phyloP scores from a whole-genome alignment of 768 basidiomycete species.

The Termitomyces sp. region DNA sequence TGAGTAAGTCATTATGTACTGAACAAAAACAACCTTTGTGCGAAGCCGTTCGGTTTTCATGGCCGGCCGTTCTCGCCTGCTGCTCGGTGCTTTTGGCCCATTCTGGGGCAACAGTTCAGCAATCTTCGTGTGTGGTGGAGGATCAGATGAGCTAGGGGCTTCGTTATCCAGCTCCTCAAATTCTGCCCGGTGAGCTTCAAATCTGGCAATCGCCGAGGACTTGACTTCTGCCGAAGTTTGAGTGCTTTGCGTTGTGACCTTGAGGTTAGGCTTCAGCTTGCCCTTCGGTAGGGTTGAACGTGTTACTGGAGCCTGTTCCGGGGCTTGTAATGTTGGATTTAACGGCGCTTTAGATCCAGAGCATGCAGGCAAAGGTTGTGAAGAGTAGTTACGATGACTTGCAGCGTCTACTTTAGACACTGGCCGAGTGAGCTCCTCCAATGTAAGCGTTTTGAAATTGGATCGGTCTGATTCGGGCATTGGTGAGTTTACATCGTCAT shows the following conservation, averaged over 20 bases:
- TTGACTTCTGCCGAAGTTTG: slow-evolving; percentile 19
- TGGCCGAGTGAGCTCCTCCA: slow-evolving; percentile 32
- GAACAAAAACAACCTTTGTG: slow-evolving; percentile 9
- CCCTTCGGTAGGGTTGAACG: slow-evolving; percentile 1
- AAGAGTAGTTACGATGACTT: background rate
- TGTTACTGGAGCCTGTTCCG: background rate
- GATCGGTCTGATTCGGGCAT: slow-evolving; percentile 29
- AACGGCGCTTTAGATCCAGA: slow-evolving; percentile 1
- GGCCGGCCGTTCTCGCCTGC: background rate
- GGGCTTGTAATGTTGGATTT: slow-evolving; percentile 10
- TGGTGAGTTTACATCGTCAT: slow-evolving; percentile 29
- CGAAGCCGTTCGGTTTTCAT: slow-evolving; percentile 16
- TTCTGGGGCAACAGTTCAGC: background rate
- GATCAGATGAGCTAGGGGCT: slow-evolving; percentile 1
- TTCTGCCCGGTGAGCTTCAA: slow-evolving; percentile 24
- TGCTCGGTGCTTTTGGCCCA: background rate
- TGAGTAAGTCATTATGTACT: slow-evolving; percentile 10
- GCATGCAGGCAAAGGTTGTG: background rate
- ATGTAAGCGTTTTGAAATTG: slow-evolving; percentile 32
- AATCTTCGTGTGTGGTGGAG: background rate
- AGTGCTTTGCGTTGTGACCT: slow-evolving; percentile 15
- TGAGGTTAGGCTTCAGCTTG: slow-evolving; percentile 18
- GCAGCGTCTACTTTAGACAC: background rate
- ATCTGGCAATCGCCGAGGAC: slow-evolving; percentile 10
- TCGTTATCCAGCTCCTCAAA: slow-evolving; percentile 25